Percentiles rank a stretch among this genome's conserved stretches.
Conservation (phyloP, 2,329 filamentous ascomycete species). For the Epichloe festucae region DNA sequence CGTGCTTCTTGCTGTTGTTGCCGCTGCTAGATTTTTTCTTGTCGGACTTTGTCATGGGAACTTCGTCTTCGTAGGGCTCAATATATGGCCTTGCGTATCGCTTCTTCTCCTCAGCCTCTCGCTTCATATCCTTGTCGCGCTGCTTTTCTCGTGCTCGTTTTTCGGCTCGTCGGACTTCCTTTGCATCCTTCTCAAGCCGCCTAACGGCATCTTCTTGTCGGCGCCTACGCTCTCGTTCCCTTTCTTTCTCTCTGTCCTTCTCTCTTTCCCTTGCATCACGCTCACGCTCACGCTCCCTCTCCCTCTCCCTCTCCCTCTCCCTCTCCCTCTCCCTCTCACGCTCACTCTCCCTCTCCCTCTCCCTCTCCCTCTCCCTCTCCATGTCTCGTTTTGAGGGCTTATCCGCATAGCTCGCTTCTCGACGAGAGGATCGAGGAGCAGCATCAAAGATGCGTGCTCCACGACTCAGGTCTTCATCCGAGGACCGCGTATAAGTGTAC, state of each 20-base stretch:
- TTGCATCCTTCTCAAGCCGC: constrained; percentile 20
- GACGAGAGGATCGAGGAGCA: constrained; percentile 24
- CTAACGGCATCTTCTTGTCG: constrained; percentile 14
- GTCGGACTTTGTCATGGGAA: constrained; percentile 14
- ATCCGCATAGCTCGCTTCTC: constrained; percentile 34
- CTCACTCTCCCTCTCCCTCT: constrained; percentile 20
- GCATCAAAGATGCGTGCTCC: constrained; percentile 31
- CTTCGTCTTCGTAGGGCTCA: constrained; percentile 22
- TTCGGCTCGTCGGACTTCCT: constrained; percentile 20
- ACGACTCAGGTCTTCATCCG: constrained; percentile 32
- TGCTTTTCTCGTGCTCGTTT: constrained; percentile 23
- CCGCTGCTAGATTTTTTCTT: constrained; percentile 27
- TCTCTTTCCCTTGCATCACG: not conserved
- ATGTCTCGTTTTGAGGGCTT: constrained; percentile 30
- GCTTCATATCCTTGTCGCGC: constrained; percentile 25
- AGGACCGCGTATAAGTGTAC: constrained; percentile 28
- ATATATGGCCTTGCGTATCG: constrained; percentile 21
- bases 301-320: constrained; percentile 24
- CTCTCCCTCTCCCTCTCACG: constrained; percentile 24
- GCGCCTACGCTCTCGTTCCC: constrained; percentile 11
- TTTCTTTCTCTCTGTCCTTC: constrained; percentile 7
- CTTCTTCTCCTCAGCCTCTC: constrained; percentile 25
- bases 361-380: constrained; percentile 26
- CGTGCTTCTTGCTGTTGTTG: constrained; percentile 23
- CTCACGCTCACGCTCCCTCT: constrained; percentile 19